Evolutionary conservation across 345 rosid species (phyloP).

Genomic region (Eucalyptus sp.): DNA sequence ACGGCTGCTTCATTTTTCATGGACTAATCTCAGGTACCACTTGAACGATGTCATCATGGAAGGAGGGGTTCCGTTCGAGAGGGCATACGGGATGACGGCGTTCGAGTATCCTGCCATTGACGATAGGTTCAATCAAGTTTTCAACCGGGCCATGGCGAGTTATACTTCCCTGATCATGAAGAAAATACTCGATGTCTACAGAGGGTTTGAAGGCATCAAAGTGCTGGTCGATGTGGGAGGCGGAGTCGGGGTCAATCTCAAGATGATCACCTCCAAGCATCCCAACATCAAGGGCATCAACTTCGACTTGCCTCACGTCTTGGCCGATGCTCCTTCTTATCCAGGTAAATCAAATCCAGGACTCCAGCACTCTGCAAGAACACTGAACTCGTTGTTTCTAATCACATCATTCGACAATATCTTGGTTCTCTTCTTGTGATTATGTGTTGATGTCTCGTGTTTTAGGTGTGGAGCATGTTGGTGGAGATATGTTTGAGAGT

Average conservation of each 20-base stretch:
- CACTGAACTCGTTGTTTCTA: background rate
- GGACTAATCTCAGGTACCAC: conserved; percentile 4
- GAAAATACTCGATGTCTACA: conserved; percentile 12
- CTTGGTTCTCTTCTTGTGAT: background rate
- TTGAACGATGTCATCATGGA: conserved; percentile 17
- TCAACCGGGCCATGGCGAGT: conserved; percentile 12
- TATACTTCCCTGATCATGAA: conserved; percentile 6
- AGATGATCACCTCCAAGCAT: conserved; percentile 5
- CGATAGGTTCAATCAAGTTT: conserved; percentile 11
- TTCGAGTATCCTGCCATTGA: conserved; percentile 12
- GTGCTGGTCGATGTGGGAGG: conserved; percentile 30
- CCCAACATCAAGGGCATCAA: conserved; percentile 20
- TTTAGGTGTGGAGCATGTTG: conserved; percentile 15
- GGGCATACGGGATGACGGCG: conserved; percentile 10
- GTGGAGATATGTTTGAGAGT: conserved; percentile 16
- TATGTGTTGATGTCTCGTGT: background rate
- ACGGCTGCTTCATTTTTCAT: background rate
- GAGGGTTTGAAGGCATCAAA: conserved; percentile 9
- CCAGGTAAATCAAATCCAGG: conserved; percentile 3
- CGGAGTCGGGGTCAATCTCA: conserved; percentile 10
- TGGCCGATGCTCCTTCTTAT: conserved; percentile 13
- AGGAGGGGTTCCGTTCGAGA: conserved; percentile 19
- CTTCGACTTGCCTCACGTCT: conserved; percentile 22
- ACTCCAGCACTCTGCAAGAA: background rate
- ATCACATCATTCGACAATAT: no score